Base-by-base conservation (phyloP, 306 rosid species). In the Mucuna pruriens region DNA sequence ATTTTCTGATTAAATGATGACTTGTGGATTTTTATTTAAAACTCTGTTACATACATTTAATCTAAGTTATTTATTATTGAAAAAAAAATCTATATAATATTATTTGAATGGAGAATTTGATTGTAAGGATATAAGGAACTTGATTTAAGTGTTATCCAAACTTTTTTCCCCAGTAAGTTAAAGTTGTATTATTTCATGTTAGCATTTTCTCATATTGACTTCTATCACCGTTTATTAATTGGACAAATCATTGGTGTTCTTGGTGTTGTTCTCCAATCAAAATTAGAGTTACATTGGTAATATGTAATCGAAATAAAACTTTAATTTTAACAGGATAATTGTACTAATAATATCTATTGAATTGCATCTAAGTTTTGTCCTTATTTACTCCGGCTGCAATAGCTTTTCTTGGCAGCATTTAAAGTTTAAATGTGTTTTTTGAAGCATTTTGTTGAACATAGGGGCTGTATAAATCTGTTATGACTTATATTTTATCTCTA, bases 391-490 rank as follows among this genome's bases (percentile, higher is more conserved):
- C 25, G 42, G 33, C 38, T 38, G 49, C 26, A 45, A 62, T 48
- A 15, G 42, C 45, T 49, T 61, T 23, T 5, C 22, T 19, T 72
- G 12, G 63, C 16, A 7, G 40, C 3, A 3, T 71, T 45, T 71
- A 31, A 29, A 46, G 15, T 15, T 25, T 6, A 46, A 79, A 31
- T 16, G 23, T 2, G 10, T 2, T 52, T 52, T n/a, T 33, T 29
- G 31, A 15, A 34, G 29, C 33, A 51, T 66, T 68, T 70, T 79
- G 69, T 68, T 52, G 65, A 33, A 74, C 78, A 36, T 34, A 7
- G 4, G 76, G 46, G 31, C 17, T 48, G 2, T 9, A 51, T 17
- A 22, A 15, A 64, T 12, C 12, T 4, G 5, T 4, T 42, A 23
- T 20, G n/a, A 15, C 23, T 3, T 75, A 16, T 26, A 39, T 57